Evolutionary conservation across 768 basidiomycete genomes (phyloP).

Genomic region (Tricholoma hemisulphureum): DNA sequence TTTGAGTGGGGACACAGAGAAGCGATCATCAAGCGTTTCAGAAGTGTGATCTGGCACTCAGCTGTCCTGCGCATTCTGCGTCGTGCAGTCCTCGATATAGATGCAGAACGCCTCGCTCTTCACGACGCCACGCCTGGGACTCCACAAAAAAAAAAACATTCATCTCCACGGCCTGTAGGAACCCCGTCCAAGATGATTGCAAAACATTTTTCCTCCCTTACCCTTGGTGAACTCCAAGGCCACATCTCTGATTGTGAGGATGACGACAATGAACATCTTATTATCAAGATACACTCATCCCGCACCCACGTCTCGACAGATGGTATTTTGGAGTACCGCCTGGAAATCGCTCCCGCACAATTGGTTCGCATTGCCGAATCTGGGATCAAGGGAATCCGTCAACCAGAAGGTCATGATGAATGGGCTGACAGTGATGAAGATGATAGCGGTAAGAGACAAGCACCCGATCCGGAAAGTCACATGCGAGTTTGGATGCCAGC

Average conservation of each 20-base stretch:
- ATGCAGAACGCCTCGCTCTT: constrained; percentile 22
- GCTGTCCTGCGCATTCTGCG: constrained; percentile 69
- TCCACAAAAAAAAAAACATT: constrained; percentile 36
- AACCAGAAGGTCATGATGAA: constrained; percentile 46
- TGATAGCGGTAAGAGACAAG: constrained; percentile 37
- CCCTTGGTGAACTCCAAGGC: constrained; percentile 26
- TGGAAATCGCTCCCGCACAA: constrained; percentile 68
- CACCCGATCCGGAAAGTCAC: constrained; percentile 53
- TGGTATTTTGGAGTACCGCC: constrained; percentile 70
- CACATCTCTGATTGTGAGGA: constrained; percentile 33
- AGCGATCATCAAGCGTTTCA: constrained; percentile 78
- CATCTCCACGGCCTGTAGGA: constrained; percentile 28
- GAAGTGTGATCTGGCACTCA: constrained; percentile 79
- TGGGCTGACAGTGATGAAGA: constrained; percentile 53
- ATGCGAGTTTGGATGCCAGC: constrained; percentile 82
- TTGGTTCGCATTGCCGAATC: constrained; percentile 65
- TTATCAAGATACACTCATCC: constrained; percentile 64
- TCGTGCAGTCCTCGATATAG: constrained; percentile 54
- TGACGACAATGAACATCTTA: constrained; percentile 40
- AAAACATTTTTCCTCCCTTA: constrained; percentile 51
- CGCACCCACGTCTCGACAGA: constrained; percentile 74
- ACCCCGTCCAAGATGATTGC: constrained; percentile 58
- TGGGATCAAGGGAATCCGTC: constrained; percentile 63
- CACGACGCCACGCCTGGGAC: constrained; percentile 29
- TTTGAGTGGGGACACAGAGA: constrained; percentile 93